Evolutionary conservation across 805 yeast species (phyloP), one percentile per base, ranked within the genome.

Genomic region (Lachancea fermentati): DNA sequence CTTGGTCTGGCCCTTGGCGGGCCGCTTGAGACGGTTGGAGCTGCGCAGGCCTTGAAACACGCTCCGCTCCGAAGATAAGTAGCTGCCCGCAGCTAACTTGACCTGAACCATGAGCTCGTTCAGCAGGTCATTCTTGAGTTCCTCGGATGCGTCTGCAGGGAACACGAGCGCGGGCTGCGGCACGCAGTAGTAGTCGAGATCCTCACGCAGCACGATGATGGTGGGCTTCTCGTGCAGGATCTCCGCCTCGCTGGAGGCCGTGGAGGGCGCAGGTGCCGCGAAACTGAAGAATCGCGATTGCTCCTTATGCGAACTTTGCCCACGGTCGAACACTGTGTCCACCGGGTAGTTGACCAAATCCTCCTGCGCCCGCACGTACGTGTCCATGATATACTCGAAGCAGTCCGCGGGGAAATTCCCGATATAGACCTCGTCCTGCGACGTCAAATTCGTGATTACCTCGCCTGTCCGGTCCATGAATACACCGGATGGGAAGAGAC

Each of bases 401-500:
- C 96, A 87, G 11, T 68, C 72, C 1, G 96, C 95, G 40, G 89
- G 81, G 58, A 89, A 91, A 63, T 86, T 86, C 7, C 54, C 45
- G 30, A 87, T 94, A 55, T 68, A 79, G 9, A 85, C 95, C 19
- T 81, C 68, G 58, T 85, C 94, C 5, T 81, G 78, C 48, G 86
- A 93, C 0, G 94, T 79, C 52, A 86, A 64, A 50, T 83, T 85
- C 25, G 85, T 73, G 42, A 87, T 84, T 6, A 85, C 83, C 49
- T 81, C 81, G 1, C 95, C 95, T 38, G 76, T 65, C 43, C 72
- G 71, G 60, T 86, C 93, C 42, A 85, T 72, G 57, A 87, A 84
- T 3, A 87, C 94, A 31, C 97, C 96, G 49, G 85, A 86, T 12
- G 96, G 96, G 55, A 87, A 85, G 16, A 93, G 66, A 52, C 96